Evolutionary conservation across 257 asterid genomes (phyloP).

Genomic region (Fraxinus cuspidata): DNA sequence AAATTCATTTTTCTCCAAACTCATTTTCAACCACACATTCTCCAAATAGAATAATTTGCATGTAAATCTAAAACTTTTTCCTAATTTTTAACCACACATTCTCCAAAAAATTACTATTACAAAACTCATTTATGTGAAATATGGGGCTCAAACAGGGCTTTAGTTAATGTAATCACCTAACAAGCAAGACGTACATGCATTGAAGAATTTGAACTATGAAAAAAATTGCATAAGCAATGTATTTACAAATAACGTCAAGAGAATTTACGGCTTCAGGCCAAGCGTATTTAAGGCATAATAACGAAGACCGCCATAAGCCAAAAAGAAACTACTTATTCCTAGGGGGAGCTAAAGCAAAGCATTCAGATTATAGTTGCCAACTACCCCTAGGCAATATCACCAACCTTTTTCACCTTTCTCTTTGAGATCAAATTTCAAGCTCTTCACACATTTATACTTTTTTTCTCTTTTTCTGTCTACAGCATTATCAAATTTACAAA

Average conservation of each 20-base stretch:
- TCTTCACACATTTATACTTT: neutral
- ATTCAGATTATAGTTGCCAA: neutral
- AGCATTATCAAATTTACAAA: neutral
- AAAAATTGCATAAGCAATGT: neutral
- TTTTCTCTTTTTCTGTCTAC: neutral
- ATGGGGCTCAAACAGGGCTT: too few relatives aligned
- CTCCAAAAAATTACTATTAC: too few relatives aligned
- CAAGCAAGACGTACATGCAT: conserved; percentile 9
- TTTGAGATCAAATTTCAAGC: neutral
- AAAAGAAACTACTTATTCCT: neutral
- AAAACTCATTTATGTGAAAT: too few relatives aligned
- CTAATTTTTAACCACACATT: too few relatives aligned
- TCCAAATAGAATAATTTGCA: too few relatives aligned
- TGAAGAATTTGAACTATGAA: conserved; percentile 5
- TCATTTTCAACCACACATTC: too few relatives aligned
- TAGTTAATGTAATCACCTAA: conserved; percentile 12
- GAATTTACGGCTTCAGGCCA: neutral
- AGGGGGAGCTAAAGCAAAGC: neutral
- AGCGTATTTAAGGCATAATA: neutral
- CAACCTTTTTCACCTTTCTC: conserved; percentile 6
- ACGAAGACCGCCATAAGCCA: neutral
- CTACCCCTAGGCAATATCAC: neutral
- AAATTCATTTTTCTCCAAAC: too few relatives aligned
- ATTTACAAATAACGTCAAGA: neutral
- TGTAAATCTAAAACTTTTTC: too few relatives aligned